A percentile compares a stretch with the other conserved stretches of the same genome.
phyloP scores from a whole-genome alignment of 2,329 filamentous ascomycete genomes.

The Sporothrix protearum region DNA sequence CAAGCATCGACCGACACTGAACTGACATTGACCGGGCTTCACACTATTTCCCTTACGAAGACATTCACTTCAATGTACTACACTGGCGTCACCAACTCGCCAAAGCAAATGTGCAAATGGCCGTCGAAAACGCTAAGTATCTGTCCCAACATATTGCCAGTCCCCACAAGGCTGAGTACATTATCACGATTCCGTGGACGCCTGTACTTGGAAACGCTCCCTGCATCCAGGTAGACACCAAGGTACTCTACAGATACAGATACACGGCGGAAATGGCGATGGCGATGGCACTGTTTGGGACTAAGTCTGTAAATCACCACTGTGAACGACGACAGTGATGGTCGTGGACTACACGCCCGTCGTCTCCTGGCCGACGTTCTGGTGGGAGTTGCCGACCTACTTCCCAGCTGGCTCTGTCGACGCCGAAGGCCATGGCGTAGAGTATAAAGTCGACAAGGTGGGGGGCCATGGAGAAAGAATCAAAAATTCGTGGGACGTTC shows the following conservation, averaged over 20 bases:
- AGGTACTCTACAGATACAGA: neutral
- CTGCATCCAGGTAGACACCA: no score
- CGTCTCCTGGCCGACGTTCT: conserved; percentile 2
- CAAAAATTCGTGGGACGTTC: neutral
- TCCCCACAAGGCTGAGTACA: no score
- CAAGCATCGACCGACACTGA: no score
- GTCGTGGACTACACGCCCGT: conserved; percentile 2
- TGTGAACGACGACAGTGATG: neutral
- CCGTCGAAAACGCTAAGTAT: no score
- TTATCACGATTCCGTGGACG: no score
- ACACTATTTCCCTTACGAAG: no score
- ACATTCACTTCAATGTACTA: no score
- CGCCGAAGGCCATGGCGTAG: neutral
- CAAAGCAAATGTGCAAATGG: no score
- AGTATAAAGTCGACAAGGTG: conserved; percentile 6
- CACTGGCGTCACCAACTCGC: no score
- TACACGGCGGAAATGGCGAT: conserved; percentile 14
- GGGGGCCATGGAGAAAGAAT: neutral
- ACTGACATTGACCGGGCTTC: no score
- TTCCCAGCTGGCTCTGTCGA: conserved; percentile 12
- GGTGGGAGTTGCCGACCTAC: neutral
- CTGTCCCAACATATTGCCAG: no score
- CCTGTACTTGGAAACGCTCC: no score
- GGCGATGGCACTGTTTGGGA: neutral
- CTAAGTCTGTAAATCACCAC: neutral